A percentile compares a stretch with the other conserved stretches of the same genome.
Conservation (phyloP, 495 filamentous ascomycete genomes). For the Aspergillus incahuasiensis region DNA sequence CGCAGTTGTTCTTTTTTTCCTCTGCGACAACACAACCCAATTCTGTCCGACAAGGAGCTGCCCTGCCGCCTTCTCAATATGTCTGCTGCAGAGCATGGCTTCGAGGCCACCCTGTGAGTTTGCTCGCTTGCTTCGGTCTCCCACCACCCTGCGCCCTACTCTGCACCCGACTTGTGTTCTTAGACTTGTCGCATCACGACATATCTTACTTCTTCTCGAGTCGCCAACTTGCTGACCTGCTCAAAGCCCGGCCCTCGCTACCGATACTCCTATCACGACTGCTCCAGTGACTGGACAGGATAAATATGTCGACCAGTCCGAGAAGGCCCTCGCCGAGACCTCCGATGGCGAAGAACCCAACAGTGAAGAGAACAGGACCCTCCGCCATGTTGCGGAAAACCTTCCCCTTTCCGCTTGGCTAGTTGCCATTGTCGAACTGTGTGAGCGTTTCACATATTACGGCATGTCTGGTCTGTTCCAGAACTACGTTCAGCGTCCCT, state of each 20-base stretch:
- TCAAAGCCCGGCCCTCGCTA: slow-evolving; percentile 1
- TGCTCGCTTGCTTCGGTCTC: neutral
- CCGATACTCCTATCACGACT: slow-evolving; percentile 6
- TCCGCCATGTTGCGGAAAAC: slow-evolving; percentile 53
- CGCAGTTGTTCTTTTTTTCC: neutral
- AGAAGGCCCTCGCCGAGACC: slow-evolving; percentile 30
- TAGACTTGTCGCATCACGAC: neutral
- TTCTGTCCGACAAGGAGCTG: slow-evolving; percentile 7
- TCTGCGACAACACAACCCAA: slow-evolving; percentile 2
- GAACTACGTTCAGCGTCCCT: slow-evolving; percentile 54
- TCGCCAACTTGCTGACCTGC: neutral
- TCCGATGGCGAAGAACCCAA: slow-evolving; percentile 50
- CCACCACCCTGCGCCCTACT: neutral
- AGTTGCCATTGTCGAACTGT: slow-evolving; percentile 58
- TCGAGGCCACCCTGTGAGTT: slow-evolving; percentile 34
- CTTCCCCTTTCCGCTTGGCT: slow-evolving; percentile 54
- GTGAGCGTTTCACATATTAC: slow-evolving; percentile 67
- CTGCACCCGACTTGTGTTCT: neutral
- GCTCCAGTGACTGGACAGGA: slow-evolving; percentile 25
- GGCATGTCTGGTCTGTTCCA: slow-evolving; percentile 52
- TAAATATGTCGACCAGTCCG: slow-evolving; percentile 23
- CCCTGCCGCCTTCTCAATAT: slow-evolving; percentile 22
- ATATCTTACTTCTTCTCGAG: neutral
- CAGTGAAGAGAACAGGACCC: slow-evolving; percentile 45
- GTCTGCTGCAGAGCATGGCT: slow-evolving; percentile 31